Conservation (phyloP, 306 rosid species). For the Dryas octopetala region DNA sequence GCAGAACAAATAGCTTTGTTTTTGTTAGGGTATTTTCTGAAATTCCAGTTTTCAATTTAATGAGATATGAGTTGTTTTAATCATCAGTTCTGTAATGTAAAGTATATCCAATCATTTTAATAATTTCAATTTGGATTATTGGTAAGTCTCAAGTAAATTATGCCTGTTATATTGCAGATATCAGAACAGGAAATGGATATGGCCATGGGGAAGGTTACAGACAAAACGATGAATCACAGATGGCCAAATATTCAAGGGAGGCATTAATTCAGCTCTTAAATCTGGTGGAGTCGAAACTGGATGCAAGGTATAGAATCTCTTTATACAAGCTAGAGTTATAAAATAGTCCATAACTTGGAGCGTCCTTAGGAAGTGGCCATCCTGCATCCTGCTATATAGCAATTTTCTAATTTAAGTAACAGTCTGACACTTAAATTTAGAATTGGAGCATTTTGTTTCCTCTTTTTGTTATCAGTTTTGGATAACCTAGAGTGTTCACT, state of each 20-base stretch:
- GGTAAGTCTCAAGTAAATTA: not conserved
- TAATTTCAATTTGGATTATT: not conserved
- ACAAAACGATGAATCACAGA: constrained; percentile 52
- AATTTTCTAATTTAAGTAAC: not conserved
- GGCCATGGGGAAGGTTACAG: constrained; percentile 48
- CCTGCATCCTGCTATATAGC: not conserved
- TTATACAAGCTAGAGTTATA: not conserved
- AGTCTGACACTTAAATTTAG: not conserved
- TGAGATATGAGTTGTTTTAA: not conserved
- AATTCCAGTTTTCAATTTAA: not conserved
- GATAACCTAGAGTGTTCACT: constrained; percentile 13
- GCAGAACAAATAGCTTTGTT: not conserved
- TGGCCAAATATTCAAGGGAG: constrained; percentile 56
- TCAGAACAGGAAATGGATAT: constrained; percentile 51
- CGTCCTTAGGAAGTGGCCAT: not conserved
- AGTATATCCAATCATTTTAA: not conserved
- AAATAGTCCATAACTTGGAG: not conserved
- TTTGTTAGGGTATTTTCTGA: not conserved
- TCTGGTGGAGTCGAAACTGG: constrained; percentile 55
- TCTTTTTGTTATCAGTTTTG: constrained; percentile 19
- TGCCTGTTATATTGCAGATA: constrained; percentile 42
- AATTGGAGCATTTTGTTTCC: constrained; percentile 7
- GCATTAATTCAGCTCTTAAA: constrained; percentile 61
- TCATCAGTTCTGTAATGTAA: not conserved
- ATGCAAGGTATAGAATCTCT: constrained; percentile 47